Conservation (phyloP, 1,139 yeast species). For the Protomyces macrosporus region DNA sequence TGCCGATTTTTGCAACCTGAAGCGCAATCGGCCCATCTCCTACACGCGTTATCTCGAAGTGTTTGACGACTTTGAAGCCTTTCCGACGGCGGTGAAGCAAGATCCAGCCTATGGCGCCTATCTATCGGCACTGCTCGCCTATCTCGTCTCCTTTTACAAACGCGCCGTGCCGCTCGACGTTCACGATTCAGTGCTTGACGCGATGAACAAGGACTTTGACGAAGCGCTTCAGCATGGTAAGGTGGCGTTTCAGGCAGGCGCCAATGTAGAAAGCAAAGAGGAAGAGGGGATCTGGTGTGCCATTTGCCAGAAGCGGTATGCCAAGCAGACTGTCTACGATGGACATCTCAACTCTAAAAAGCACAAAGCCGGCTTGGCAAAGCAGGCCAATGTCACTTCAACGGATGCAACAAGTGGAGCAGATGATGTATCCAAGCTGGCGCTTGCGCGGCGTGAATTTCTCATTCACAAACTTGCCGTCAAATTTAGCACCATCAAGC, state of each 20-base stretch:
- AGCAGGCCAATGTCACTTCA: background rate
- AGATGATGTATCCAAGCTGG: background rate
- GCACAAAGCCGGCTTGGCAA: conserved; percentile 45
- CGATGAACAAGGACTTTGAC: conserved; percentile 41
- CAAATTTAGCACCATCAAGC: conserved; percentile 42
- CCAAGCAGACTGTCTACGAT: conserved; percentile 59
- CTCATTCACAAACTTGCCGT: conserved; percentile 40
- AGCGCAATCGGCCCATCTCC: conserved; percentile 38
- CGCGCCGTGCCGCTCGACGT: conserved; percentile 52
- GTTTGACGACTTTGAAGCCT: conserved; percentile 43
- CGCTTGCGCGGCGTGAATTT: conserved; percentile 39
- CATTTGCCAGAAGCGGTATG: conserved; percentile 60
- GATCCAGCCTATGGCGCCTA: conserved; percentile 44
- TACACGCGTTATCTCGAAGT: conserved; percentile 51
- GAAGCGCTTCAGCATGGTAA: conserved; percentile 33
- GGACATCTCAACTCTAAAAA: conserved; percentile 73
- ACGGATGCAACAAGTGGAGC: background rate
- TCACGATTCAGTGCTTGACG: conserved; percentile 39
- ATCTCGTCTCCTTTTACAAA: conserved; percentile 46
- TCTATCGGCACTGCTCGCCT: conserved; percentile 44
- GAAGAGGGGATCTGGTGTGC: conserved; percentile 47
- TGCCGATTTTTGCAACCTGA: conserved; percentile 49
- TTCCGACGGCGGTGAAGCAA: conserved; percentile 34
- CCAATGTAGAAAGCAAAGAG: background rate
- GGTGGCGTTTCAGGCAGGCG: conserved; percentile 6